Evolutionary conservation across 352 stramenopile species (phyloP), one percentile per base, ranked within the genome.

Genomic region (Pythium phragmiticola): DNA sequence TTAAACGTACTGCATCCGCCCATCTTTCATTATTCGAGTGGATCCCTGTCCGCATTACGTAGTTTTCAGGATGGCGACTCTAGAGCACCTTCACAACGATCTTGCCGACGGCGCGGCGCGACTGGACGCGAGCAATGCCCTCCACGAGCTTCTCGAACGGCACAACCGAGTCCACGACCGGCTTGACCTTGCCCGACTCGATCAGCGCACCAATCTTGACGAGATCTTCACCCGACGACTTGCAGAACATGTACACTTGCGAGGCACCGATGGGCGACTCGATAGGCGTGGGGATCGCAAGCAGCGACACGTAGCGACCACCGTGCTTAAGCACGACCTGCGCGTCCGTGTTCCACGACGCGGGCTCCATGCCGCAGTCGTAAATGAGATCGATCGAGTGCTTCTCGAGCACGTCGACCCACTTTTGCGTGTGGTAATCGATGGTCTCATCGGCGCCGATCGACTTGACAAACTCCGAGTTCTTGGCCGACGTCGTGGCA

Each of bases 71-170:
- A 21, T 21, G 21, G 21, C 21, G 21, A 21, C 21, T 21, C 13
- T 41, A 41, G 8, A 41, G 13, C 19, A 69, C 49, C 53, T 69
- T 63, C 30, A 69, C 39, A 30, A 69, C 49, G 42, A 69, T 56
- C 63, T 69, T 69, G 54, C 77, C 77, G 47, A 72, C 70, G 0
- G 78, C 75, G 19, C 77, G 79, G 43, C 72, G 63, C 12, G 59
- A 68, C 71, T 87, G 83, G 1, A 84, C 65, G 30, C 75, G 70
- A 16, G 57, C 48, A 30, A 86, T 75, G 53, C 66, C 84, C 1
- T 87, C 79, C 8, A 73, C 16, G 4, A 78, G 56, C 41, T 78
- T 73, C 48, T 87, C 69, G 19, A 92, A 81, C 49, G 69, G 58
- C 53, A 84, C 75, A 3, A 83, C 65, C 39, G 68, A 69, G 54